Conservation (phyloP, 148 eudicot species). For the Rheum nobile region DNA sequence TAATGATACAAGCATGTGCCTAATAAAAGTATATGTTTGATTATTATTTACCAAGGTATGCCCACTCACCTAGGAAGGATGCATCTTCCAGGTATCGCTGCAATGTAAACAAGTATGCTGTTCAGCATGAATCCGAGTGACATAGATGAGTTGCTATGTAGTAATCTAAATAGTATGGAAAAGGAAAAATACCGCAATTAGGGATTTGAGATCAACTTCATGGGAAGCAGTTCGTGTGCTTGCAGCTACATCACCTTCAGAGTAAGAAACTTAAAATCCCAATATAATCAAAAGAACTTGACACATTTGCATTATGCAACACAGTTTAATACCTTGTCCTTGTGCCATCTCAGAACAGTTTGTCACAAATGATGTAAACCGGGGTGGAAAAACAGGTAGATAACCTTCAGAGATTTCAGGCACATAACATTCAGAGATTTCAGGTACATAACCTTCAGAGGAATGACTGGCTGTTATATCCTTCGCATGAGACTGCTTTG, state of each 20-base stretch:
- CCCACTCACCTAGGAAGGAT: constrained; percentile 62
- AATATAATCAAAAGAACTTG: neutral
- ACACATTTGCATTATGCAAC: neutral
- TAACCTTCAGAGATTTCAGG: constrained; percentile 14
- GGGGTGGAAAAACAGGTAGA: constrained; percentile 43
- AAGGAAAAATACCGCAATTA: constrained; percentile 37
- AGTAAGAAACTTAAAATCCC: constrained; percentile 3
- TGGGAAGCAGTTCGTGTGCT: constrained; percentile 17
- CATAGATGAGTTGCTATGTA: neutral
- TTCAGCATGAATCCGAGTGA: constrained; percentile 9
- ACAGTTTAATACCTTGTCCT: neutral
- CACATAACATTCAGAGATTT: neutral
- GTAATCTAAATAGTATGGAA: neutral
- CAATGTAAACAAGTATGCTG: constrained; percentile 6
- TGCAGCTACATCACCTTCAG: constrained; percentile 16
- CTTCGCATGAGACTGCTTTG: neutral
- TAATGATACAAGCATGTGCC: neutral
- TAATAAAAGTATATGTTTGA: neutral
- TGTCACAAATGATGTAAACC: constrained; percentile 57
- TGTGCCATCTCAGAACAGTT: constrained; percentile 18
- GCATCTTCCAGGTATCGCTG: constrained; percentile 67
- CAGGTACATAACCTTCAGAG: constrained; percentile 5
- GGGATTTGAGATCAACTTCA: constrained; percentile 34
- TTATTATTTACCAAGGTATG: neutral
- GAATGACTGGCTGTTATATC: neutral